Evolutionary conservation across 441 rosid species (phyloP).

Genomic region (Pelargonium cotyledonis): DNA sequence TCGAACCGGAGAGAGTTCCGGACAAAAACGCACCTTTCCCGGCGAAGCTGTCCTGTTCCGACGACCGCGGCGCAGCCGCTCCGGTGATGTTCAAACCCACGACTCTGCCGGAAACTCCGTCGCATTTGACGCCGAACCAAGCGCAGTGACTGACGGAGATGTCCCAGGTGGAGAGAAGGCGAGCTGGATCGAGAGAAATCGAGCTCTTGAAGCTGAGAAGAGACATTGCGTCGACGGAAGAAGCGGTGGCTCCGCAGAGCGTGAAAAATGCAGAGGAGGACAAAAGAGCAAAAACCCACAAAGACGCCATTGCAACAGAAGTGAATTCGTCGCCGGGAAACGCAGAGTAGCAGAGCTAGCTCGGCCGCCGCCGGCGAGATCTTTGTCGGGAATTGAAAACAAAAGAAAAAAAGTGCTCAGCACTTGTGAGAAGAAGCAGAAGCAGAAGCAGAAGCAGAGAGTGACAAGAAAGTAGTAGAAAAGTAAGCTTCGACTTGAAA

Average conservation of each 20-base stretch:
- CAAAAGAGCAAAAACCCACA: constrained; percentile 3
- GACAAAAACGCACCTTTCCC: constrained; percentile 13
- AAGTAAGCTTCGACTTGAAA: not conserved
- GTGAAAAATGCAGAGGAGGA: not conserved
- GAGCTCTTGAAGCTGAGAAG: constrained; percentile 49
- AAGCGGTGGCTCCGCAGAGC: not conserved
- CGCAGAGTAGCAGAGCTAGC: not conserved
- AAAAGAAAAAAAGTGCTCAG: not conserved
- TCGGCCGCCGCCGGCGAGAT: constrained; percentile 1
- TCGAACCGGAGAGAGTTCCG: constrained; percentile 34
- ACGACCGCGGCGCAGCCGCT: not conserved
- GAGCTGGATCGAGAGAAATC: constrained; percentile 33
- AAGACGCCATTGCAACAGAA: not conserved
- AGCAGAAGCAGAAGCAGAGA: not conserved
- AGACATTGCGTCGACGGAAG: constrained; percentile 27
- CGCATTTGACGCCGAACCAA: constrained; percentile 53
- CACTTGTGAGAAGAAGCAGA: not conserved
- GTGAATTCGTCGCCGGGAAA: not conserved
- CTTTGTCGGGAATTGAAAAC: not conserved
- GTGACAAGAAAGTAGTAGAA: not conserved
- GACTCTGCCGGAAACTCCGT: constrained; percentile 29
- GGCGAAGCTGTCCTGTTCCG: too few relatives aligned
- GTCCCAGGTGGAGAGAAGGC: constrained; percentile 40
- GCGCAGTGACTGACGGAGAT: constrained; percentile 30
- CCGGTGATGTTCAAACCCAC: constrained; percentile 28